phyloP scores from a whole-genome alignment of 352 stramenopile genomes.

The Pythium dissotocum region DNA sequence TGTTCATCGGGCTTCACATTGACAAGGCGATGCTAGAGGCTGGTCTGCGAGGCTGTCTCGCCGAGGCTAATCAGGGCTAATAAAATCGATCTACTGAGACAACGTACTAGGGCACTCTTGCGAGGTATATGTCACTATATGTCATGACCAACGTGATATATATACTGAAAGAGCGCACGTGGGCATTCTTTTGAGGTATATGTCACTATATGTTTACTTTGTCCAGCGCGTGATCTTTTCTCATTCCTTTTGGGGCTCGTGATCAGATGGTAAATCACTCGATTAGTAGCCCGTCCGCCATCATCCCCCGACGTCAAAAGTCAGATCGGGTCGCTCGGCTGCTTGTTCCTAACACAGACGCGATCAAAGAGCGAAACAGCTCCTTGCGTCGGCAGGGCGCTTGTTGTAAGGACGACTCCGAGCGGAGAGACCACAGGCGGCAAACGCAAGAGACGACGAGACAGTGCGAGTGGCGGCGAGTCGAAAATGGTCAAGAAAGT shows the following conservation, averaged over 20 bases:
- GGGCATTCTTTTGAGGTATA: background rate
- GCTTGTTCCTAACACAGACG: background rate
- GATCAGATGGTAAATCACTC: background rate
- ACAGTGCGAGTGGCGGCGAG: background rate
- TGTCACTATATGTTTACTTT: constrained; percentile 27
- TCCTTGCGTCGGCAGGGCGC: background rate
- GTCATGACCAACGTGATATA: too few relatives aligned
- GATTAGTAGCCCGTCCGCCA: background rate
- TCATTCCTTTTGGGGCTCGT: background rate
- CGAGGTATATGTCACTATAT: background rate
- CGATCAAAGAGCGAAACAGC: constrained; percentile 1
- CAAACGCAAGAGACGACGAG: constrained; percentile 20
- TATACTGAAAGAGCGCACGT: too few relatives aligned
- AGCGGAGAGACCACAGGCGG: background rate
- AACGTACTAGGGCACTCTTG: constrained; percentile 5
- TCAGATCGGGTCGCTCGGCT: background rate
- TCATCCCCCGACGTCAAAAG: background rate
- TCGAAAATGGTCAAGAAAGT: constrained; percentile 63
- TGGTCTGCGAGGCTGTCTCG: constrained; percentile 42
- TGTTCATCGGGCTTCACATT: constrained; percentile 75
- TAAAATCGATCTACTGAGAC: constrained; percentile 2
- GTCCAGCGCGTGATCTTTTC: background rate
- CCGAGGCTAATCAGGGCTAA: background rate
- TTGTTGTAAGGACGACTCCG: background rate
- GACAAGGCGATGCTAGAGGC: constrained; percentile 36